These are phyloP conservation scores for Vaccinium vitisidaea DNA, from an alignment of 148 eudicot genomes.

Conservation along the genomic window DNA sequence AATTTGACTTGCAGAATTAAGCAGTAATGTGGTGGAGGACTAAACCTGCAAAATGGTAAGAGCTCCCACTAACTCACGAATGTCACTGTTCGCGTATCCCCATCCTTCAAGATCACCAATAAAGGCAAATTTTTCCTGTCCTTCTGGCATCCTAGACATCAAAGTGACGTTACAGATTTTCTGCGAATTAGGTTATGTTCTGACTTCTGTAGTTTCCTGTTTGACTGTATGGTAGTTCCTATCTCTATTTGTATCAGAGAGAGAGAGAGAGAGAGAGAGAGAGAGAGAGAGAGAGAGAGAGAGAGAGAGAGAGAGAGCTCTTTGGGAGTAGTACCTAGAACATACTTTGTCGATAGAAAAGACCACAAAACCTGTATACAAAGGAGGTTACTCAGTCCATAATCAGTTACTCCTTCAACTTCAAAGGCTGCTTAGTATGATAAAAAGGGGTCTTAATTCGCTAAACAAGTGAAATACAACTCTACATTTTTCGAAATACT, in stretches of 20 bases:
- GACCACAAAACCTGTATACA: slow-evolving; percentile 61
- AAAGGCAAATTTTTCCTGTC: slow-evolving; percentile 67
- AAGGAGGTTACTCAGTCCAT: not conserved
- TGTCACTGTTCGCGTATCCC: slow-evolving; percentile 71
- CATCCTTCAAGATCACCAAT: slow-evolving; percentile 73
- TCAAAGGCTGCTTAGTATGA: not conserved
- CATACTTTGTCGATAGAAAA: slow-evolving; percentile 66
- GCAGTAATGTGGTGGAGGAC: not conserved
- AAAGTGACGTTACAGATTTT: not conserved
- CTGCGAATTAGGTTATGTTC: not conserved
- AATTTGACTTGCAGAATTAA: not conserved
- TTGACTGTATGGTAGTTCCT: not conserved
- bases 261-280: not conserved
- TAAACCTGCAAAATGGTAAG: slow-evolving; percentile 75
- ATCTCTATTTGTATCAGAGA: not conserved
- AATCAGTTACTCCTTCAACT: not conserved
- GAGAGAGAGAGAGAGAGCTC: not conserved
- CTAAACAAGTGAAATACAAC: not conserved
- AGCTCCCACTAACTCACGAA: slow-evolving; percentile 63
- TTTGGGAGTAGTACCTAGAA: slow-evolving; percentile 40
- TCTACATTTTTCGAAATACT: not conserved
- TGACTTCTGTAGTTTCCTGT: not conserved
- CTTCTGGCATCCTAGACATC: slow-evolving; percentile 54
- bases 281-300: not conserved
- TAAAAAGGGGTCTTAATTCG: not conserved